These are phyloP conservation scores for Crucihimalaya himalaica DNA, from an alignment of 345 rosid species.

Conservation along the genomic window DNA sequence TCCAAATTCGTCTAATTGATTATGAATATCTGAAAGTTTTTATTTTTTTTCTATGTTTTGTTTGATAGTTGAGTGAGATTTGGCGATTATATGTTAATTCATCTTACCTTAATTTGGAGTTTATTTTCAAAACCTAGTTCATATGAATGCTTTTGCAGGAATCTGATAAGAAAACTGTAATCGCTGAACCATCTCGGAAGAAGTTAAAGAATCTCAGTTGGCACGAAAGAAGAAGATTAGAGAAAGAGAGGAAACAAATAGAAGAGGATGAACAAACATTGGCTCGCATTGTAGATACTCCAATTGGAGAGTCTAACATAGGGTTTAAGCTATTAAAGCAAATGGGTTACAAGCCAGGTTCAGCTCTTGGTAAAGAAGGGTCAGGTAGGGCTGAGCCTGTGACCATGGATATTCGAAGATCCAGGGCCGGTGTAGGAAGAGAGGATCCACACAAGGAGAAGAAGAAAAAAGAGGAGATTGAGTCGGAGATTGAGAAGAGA, in stretches of 20 bases:
- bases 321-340: constrained; percentile 89
- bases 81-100: not conserved
- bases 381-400: constrained; percentile 75
- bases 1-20: not conserved
- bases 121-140: not conserved
- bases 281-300: constrained; percentile 61
- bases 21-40: not conserved
- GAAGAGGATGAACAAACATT: constrained; percentile 81
- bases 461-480: constrained; percentile 69
- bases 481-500: constrained; percentile 52
- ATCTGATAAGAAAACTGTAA: constrained; percentile 31
- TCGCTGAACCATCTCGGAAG: constrained; percentile 58
- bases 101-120: not conserved
- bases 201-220: constrained; percentile 60
- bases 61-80: not conserved
- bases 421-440: constrained; percentile 84
- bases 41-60: not conserved
- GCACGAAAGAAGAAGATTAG: constrained; percentile 73
- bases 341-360: constrained; percentile 97
- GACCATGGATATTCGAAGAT: constrained; percentile 75
- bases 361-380: constrained; percentile 79
- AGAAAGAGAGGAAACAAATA: constrained; percentile 70
- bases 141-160: constrained; percentile 44
- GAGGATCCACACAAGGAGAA: constrained; percentile 87
- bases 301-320: constrained; percentile 79